These are phyloP conservation scores for Echria macrotheca DNA, from an alignment of 495 filamentous ascomycete genomes.

Conservation along the genomic window DNA sequence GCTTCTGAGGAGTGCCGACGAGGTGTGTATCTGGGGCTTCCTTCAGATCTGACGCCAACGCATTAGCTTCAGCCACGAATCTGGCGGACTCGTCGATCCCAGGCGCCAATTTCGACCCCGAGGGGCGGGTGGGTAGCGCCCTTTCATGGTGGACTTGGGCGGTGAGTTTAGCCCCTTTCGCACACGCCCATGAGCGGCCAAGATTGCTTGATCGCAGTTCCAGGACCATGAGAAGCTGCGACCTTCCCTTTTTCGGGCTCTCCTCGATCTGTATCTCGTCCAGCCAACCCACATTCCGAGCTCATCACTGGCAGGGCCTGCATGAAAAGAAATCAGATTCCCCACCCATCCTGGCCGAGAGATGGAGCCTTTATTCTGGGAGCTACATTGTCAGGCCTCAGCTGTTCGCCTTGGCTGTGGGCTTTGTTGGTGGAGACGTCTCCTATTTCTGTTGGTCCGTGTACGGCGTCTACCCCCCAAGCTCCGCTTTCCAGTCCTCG, in stretches of 20 bases:
- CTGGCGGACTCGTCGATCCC: constrained; percentile 8
- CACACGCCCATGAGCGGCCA: too few relatives aligned
- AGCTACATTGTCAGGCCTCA: constrained; percentile 2
- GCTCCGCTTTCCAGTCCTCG: not conserved
- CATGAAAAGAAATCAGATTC: constrained; percentile 2
- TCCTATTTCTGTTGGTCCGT: not conserved
- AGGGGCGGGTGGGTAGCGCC: too few relatives aligned
- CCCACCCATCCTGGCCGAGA: not conserved
- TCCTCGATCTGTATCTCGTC: too few relatives aligned
- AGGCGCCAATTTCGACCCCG: too few relatives aligned
- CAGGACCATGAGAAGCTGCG: too few relatives aligned
- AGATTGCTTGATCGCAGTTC: too few relatives aligned
- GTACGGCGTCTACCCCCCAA: not conserved
- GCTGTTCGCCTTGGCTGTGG: not conserved
- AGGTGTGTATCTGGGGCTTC: too few relatives aligned
- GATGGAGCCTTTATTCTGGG: not conserved
- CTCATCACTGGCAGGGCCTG: not conserved
- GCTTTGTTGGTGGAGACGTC: not conserved
- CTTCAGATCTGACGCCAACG: constrained; percentile 11
- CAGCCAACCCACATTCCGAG: not conserved
- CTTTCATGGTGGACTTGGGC: too few relatives aligned
- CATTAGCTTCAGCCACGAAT: constrained; percentile 12
- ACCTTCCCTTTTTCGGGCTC: too few relatives aligned
- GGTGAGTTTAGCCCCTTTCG: not conserved
- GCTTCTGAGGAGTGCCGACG: too few relatives aligned